These are phyloP conservation scores for Fennellomyces sp. DNA, from an alignment of 371 early-diverging fungal genomes.

Conservation along the genomic window DNA sequence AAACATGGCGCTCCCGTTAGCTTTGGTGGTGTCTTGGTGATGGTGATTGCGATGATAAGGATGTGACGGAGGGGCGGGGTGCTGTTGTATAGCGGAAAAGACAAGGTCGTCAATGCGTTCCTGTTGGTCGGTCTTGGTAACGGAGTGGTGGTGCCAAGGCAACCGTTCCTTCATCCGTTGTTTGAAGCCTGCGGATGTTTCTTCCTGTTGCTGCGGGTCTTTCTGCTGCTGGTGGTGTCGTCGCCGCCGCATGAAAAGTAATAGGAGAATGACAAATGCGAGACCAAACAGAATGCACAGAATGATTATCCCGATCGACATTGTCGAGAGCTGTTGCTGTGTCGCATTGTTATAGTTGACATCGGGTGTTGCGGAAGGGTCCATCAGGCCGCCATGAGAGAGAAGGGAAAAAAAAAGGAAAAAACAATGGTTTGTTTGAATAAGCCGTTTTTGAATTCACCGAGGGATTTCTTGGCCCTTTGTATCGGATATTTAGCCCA, in stretches of 20 bases:
- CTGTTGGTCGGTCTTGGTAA: neutral
- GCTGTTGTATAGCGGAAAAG: constrained; percentile 13
- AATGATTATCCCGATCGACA: constrained; percentile 9
- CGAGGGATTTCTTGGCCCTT: neutral
- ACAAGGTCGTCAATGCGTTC: constrained; percentile 8
- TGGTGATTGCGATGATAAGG: neutral
- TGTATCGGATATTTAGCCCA: too few species aligned
- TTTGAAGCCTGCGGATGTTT: neutral
- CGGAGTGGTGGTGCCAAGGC: neutral
- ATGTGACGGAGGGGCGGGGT: constrained; percentile 7
- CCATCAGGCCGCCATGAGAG: neutral
- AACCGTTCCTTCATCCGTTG: constrained; percentile 8
- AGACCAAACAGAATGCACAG: constrained; percentile 6
- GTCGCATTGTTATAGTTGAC: neutral
- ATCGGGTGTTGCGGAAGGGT: neutral
- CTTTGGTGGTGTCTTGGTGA: neutral
- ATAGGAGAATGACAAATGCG: neutral
- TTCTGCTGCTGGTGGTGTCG: neutral
- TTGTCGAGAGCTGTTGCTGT: neutral
- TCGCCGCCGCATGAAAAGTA: constrained; percentile 1
- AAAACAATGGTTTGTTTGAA: neutral
- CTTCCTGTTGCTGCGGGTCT: neutral
- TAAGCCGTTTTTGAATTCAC: neutral
- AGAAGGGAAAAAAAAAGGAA: neutral
- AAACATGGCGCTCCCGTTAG: constrained; percentile 8